Conservation (phyloP, 2,329 filamentous ascomycete species). For the Orbilia brochopaga region DNA sequence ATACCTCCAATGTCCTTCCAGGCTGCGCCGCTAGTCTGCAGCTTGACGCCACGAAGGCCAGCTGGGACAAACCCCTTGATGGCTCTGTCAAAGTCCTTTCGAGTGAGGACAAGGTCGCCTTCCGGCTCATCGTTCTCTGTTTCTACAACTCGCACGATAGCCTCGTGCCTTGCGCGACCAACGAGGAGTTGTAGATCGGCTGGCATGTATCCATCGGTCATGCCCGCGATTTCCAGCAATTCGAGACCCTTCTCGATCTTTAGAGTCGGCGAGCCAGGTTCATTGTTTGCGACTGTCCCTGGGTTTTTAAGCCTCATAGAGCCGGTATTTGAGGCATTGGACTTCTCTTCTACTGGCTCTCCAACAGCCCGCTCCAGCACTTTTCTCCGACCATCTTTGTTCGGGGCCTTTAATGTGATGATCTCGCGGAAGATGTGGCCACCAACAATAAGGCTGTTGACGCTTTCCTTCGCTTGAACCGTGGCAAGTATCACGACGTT, state of each 20-base stretch:
- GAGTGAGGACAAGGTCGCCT: slow-evolving; percentile 68
- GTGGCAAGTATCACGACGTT: slow-evolving; percentile 81
- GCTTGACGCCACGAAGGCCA: slow-evolving; percentile 88
- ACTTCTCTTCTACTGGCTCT: slow-evolving; percentile 60
- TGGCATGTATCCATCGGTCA: slow-evolving; percentile 97
- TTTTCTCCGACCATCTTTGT: slow-evolving; percentile 84
- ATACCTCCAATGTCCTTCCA: slow-evolving; percentile 83
- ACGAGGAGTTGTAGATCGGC: slow-evolving; percentile 87
- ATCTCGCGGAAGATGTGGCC: slow-evolving; percentile 94
- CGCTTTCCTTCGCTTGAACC: slow-evolving; percentile 86
- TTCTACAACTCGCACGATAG: slow-evolving; percentile 80
- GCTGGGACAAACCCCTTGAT: slow-evolving; percentile 93
- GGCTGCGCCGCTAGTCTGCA: slow-evolving; percentile 90
- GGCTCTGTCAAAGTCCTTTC: slow-evolving; percentile 80
- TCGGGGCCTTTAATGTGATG: slow-evolving; percentile 83
- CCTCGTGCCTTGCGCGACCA: slow-evolving; percentile 85
- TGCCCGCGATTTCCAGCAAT: slow-evolving; percentile 87
- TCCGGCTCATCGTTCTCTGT: slow-evolving; percentile 61
- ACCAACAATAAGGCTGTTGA: slow-evolving; percentile 88
- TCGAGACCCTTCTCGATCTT: slow-evolving; percentile 76
- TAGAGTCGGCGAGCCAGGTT: slow-evolving; percentile 65
- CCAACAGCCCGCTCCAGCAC: slow-evolving; percentile 69
- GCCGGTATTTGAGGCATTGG: slow-evolving; percentile 64
- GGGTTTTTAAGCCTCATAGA: slow-evolving; percentile 56
- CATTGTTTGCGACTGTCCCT: slow-evolving; percentile 57